Conservation (phyloP, 2,329 filamentous ascomycete genomes). For the Rhynchosporium secalis region DNA sequence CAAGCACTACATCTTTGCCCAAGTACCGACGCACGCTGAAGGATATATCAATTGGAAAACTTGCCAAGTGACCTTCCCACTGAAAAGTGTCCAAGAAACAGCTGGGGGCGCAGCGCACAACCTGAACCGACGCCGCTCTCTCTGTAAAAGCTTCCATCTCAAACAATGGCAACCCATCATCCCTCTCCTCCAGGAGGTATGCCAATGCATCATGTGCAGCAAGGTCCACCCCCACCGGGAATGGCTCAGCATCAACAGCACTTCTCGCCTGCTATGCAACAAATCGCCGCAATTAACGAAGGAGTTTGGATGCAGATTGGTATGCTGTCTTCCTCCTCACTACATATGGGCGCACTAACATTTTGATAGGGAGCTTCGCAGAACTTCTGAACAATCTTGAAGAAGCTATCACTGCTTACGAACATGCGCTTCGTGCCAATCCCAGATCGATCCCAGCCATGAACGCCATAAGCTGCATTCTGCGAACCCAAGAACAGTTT, state of each 20-base stretch:
- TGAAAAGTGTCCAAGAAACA: neutral
- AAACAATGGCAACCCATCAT: slow-evolving; percentile 39
- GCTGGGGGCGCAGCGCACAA: slow-evolving; percentile 7
- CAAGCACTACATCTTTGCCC: neutral
- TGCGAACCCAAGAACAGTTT: slow-evolving; percentile 90
- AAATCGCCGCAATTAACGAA: slow-evolving; percentile 79
- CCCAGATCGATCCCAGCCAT: slow-evolving; percentile 85
- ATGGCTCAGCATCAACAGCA: slow-evolving; percentile 35
- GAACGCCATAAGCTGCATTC: slow-evolving; percentile 89
- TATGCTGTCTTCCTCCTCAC: slow-evolving; percentile 48
- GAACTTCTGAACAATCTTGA: slow-evolving; percentile 88
- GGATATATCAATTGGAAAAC: slow-evolving; percentile 1
- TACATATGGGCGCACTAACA: slow-evolving; percentile 12
- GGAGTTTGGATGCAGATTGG: slow-evolving; percentile 89
- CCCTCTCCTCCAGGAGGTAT: slow-evolving; percentile 57
- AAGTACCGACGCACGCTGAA: neutral
- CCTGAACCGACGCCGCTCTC: neutral
- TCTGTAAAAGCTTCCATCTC: neutral
- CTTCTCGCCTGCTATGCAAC: slow-evolving; percentile 57
- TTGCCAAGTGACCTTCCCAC: neutral
- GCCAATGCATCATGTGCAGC: slow-evolving; percentile 41
- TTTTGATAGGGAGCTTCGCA: slow-evolving; percentile 69
- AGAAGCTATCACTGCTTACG: slow-evolving; percentile 86
- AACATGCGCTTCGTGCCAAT: slow-evolving; percentile 85
- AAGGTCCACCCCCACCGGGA: slow-evolving; percentile 36